Percentiles rank a stretch among this genome's conserved stretches.
Evolutionary conservation across 768 basidiomycete species (phyloP).

Genomic region (Pleurotus salmoneostramineus): DNA sequence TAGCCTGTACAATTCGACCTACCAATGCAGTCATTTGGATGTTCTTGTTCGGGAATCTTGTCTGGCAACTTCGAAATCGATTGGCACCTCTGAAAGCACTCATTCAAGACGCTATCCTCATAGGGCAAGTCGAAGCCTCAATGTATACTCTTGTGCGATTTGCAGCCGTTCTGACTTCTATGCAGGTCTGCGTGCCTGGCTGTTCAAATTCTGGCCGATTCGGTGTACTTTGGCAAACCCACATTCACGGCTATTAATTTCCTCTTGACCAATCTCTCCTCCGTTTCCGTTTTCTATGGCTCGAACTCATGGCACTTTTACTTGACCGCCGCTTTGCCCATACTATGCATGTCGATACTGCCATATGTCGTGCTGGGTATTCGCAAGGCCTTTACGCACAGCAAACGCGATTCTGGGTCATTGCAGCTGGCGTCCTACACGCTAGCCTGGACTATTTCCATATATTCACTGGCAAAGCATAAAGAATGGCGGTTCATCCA

Average conservation of each 20-base stretch:
- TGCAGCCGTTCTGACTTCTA: neutral
- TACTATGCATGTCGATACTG: slow-evolving; percentile 68
- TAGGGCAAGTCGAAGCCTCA: slow-evolving; percentile 39
- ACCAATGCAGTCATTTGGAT: slow-evolving; percentile 88
- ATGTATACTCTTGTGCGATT: neutral
- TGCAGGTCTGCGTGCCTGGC: slow-evolving; percentile 21
- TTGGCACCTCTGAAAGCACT: slow-evolving; percentile 24
- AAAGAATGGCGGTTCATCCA: slow-evolving; percentile 99
- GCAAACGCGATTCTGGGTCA: slow-evolving; percentile 16
- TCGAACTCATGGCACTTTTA: slow-evolving; percentile 87
- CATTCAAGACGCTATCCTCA: slow-evolving; percentile 30
- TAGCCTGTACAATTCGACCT: slow-evolving; percentile 82
- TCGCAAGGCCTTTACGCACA: slow-evolving; percentile 28
- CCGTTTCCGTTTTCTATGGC: slow-evolving; percentile 92
- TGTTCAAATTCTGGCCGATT: slow-evolving; percentile 52
- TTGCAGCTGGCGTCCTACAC: slow-evolving; percentile 23
- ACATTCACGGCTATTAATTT: slow-evolving; percentile 84
- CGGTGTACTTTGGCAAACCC: slow-evolving; percentile 59
- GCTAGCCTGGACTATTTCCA: slow-evolving; percentile 55
- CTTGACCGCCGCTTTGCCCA: slow-evolving; percentile 77
- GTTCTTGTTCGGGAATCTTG: slow-evolving; percentile 55
- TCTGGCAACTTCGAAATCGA: slow-evolving; percentile 48
- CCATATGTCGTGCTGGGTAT: slow-evolving; percentile 71
- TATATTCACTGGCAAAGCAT: slow-evolving; percentile 84
- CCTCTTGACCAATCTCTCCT: slow-evolving; percentile 74